These are phyloP conservation scores for Aegilops tauschii DNA, from an alignment of 176 grass and related monocot genomes.

Conservation along the genomic window DNA sequence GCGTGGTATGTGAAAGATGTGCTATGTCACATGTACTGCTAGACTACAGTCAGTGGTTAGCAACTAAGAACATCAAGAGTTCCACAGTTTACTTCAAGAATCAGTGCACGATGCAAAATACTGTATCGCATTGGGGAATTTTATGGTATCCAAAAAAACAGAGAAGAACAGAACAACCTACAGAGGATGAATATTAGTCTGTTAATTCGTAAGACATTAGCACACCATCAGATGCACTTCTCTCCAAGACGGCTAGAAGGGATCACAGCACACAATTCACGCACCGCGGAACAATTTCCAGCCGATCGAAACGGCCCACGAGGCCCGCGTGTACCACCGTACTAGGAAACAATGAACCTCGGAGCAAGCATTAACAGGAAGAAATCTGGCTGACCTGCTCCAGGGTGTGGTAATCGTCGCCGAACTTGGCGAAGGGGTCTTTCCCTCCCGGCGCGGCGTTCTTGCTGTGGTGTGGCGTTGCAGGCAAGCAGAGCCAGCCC, in stretches of 20 bases:
- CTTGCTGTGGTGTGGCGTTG: neutral
- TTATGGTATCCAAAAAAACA: neutral
- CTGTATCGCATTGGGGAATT: neutral
- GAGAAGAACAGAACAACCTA: neutral
- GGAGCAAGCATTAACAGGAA: neutral
- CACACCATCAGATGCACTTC: neutral
- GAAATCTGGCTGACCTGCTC: slow-evolving; percentile 45
- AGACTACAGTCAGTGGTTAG: neutral
- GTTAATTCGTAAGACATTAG: neutral
- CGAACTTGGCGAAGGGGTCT: slow-evolving; percentile 42
- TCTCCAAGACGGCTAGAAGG: neutral
- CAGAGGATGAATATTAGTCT: neutral
- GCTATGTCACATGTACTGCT: neutral
- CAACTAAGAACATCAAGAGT: neutral
- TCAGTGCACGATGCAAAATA: neutral
- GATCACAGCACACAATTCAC: neutral
- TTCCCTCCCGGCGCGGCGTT: slow-evolving; percentile 13
- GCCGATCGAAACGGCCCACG: neutral
- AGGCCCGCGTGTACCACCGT: neutral
- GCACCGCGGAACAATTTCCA: neutral
- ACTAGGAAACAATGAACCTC: neutral
- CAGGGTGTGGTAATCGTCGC: slow-evolving; percentile 60
- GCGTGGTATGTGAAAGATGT: neutral
- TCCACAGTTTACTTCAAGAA: neutral
- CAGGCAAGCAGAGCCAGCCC: neutral